Evolutionary conservation across 352 stramenopile species (phyloP), one percentile per base, ranked within the genome.

Genomic region (Pythium oligandrum): DNA sequence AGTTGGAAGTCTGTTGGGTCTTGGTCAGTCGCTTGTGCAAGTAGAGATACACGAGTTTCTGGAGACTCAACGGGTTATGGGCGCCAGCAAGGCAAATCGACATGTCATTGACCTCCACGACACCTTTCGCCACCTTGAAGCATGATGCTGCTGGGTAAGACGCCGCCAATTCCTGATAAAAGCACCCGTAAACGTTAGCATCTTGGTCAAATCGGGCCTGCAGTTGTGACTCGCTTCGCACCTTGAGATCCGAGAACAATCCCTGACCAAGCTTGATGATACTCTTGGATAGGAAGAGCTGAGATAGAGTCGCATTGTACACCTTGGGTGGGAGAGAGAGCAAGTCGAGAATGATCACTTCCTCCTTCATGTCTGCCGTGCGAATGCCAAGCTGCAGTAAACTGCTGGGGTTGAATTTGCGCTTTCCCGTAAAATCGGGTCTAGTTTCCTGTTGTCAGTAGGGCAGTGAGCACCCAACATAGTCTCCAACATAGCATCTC

Each of bases 1-100:
- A 91, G 54, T 91, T 89, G 17, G 81, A 91, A 31, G 63, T 83
- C 62, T 91, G 81, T 71, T 89, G 81, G 12, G 78, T 89, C 63
- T 90, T 90, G 4, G 74, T 73, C 10, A 92, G 66, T 35, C 77
- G 79, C 32, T 66, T 71, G 45, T 85, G 63, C 43, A 92, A 63
- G 51, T 88, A 92, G 38, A 86, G 71, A 51, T 73, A 88, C 33
- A 86, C 78, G 4, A 90, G 65, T 48, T 92, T 92, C 60, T 92
- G 78, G 11, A 92, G 61, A 62, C 81, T 90, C 3, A 92, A 61
- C 31, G 66, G 68, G 38, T 78, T 66, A 58, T 86, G 75, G 3
- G 59, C 56, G n/a, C 76, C 78, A 1, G 53, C 55, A 0, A 87
- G 53, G 4, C 56, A 67, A 34, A 86, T 78, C 6, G 80, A 90